Percentiles rank a stretch among this genome's conserved stretches.
Evolutionary conservation across 2,329 filamentous ascomycete genomes (phyloP).

Genomic region (Trichothecium sympodiale): DNA sequence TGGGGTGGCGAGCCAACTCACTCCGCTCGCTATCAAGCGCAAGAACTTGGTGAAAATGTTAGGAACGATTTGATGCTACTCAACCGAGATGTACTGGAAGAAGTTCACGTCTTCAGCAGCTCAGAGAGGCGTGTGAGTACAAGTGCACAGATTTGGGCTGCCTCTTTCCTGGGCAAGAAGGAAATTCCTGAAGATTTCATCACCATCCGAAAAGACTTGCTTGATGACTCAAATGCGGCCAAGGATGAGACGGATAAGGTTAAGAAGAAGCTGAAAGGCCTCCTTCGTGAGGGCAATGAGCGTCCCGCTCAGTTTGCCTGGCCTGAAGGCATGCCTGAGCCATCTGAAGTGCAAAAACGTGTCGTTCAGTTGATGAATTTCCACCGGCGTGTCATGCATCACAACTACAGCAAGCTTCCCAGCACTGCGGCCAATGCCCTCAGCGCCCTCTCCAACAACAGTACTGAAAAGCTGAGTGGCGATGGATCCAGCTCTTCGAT

Average conservation of each 20-base stretch:
- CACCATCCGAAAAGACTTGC: conserved; percentile 79
- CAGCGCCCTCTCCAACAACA: conserved; percentile 41
- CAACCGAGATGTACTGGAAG: conserved; percentile 83
- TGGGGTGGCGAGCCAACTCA: conserved; percentile 98
- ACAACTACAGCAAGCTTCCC: conserved; percentile 79
- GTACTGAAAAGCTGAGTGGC: conserved; percentile 31
- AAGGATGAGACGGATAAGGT: conserved; percentile 99
- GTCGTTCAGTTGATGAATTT: conserved; percentile 98
- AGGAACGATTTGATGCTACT: conserved; percentile 86
- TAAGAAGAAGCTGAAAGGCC: conserved; percentile 95
- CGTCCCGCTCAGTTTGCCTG: conserved; percentile 96
- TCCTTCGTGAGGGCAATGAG: conserved; percentile 84
- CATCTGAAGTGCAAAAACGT: conserved; percentile 80
- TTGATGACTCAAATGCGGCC: conserved; percentile 95
- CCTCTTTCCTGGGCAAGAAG: conserved; percentile 77
- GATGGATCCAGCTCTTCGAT: conserved; percentile 31
- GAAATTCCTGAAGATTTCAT: conserved; percentile 81
- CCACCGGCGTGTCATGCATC: conserved; percentile 85
- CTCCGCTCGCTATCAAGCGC: conserved; percentile 89
- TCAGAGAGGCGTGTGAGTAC: conserved; percentile 91
- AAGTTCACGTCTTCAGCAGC: conserved; percentile 91
- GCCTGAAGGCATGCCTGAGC: conserved; percentile 90
- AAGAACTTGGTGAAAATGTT: conserved; percentile 92
- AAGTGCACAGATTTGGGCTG: conserved; percentile 92
- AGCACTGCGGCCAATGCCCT: conserved; percentile 54